Percentiles rank a stretch among this genome's conserved stretches.
phyloP scores from a whole-genome alignment of 73 alveolate species.

The Paramecium bursaria region DNA sequence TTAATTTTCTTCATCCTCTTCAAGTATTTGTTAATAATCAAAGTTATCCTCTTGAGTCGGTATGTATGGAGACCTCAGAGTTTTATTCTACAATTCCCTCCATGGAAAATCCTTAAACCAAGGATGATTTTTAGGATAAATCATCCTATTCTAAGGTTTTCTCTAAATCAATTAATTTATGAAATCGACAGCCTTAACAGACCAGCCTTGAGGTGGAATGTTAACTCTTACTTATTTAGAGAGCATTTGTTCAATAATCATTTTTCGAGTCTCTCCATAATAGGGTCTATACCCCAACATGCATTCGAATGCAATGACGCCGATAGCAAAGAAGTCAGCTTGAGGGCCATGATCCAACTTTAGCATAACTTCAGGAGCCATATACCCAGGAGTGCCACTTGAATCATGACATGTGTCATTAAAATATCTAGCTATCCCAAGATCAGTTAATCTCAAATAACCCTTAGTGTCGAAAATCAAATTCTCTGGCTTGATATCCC shows the following conservation, averaged over 20 bases:
- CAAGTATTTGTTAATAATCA: slow-evolving; percentile 21
- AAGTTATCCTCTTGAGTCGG: slow-evolving; percentile 69
- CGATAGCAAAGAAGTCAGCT: slow-evolving; percentile 90
- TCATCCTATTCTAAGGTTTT: slow-evolving; percentile 78
- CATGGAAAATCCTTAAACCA: slow-evolving; percentile 86
- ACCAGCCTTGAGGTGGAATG: slow-evolving; percentile 91
- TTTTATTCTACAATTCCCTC: slow-evolving; percentile 75
- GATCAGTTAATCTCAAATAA: slow-evolving; percentile 91
- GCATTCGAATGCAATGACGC: slow-evolving; percentile 77
- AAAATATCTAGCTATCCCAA: slow-evolving; percentile 95
- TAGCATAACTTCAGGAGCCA: slow-evolving; percentile 96
- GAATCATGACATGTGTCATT: slow-evolving; percentile 82
- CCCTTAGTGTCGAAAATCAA: slow-evolving; percentile 66
- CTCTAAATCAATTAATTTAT: slow-evolving; percentile 78
- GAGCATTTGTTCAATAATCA: slow-evolving; percentile 93
- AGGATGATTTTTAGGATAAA: slow-evolving; percentile 78
- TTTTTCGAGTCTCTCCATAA: slow-evolving; percentile 91
- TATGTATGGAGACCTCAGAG: slow-evolving; percentile 65
- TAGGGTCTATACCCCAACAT: slow-evolving; percentile 85
- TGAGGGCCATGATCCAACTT: slow-evolving; percentile 82
- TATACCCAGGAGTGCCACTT: slow-evolving; percentile 97
- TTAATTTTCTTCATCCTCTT: slow-evolving; percentile 65
- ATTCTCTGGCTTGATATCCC: slow-evolving; percentile 71
- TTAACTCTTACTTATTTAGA: slow-evolving; percentile 88
- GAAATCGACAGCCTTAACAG: slow-evolving; percentile 89